Evolutionary conservation across 2,329 filamentous ascomycete genomes (phyloP).

Genomic region (Aspergillus pseudoviridinutans): DNA sequence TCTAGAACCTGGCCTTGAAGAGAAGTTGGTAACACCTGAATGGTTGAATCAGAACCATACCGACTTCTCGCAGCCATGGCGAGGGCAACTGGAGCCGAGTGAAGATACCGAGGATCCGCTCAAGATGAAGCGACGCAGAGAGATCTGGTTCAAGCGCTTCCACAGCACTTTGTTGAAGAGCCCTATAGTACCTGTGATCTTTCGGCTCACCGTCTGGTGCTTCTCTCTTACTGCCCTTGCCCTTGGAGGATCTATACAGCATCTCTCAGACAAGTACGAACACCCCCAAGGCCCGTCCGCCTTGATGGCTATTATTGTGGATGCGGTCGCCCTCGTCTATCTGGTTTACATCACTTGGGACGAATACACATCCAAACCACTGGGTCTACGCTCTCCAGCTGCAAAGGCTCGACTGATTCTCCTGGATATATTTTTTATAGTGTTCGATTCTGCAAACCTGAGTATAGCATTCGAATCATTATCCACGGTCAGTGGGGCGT

Average conservation of each 20-base stretch:
- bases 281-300: slow-evolving; percentile 67
- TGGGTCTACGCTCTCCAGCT: slow-evolving; percentile 77
- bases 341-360: slow-evolving; percentile 92
- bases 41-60: slow-evolving; percentile 44
- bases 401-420: slow-evolving; percentile 88
- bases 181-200: slow-evolving; percentile 77
- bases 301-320: slow-evolving; percentile 83
- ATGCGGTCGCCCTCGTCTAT: slow-evolving; percentile 84
- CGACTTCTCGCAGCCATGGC: slow-evolving; percentile 50
- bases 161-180: slow-evolving; percentile 71
- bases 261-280: slow-evolving; percentile 49
- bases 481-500: slow-evolving; percentile 59
- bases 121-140: slow-evolving; percentile 48
- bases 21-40: slow-evolving; percentile 42
- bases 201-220: slow-evolving; percentile 75
- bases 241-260: slow-evolving; percentile 70
- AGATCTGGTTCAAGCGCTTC: slow-evolving; percentile 55
- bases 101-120: slow-evolving; percentile 50
- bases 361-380: slow-evolving; percentile 89
- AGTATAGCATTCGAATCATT: slow-evolving; percentile 84
- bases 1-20: slow-evolving; percentile 29
- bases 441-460: slow-evolving; percentile 92
- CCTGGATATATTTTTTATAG: slow-evolving; percentile 91
- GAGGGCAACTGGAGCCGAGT: slow-evolving; percentile 44
- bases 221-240: slow-evolving; percentile 80